A percentile compares a stretch with the other conserved stretches of the same genome.
Conservation (phyloP, 2,329 filamentous ascomycete species). For the Clonostachys solani region DNA sequence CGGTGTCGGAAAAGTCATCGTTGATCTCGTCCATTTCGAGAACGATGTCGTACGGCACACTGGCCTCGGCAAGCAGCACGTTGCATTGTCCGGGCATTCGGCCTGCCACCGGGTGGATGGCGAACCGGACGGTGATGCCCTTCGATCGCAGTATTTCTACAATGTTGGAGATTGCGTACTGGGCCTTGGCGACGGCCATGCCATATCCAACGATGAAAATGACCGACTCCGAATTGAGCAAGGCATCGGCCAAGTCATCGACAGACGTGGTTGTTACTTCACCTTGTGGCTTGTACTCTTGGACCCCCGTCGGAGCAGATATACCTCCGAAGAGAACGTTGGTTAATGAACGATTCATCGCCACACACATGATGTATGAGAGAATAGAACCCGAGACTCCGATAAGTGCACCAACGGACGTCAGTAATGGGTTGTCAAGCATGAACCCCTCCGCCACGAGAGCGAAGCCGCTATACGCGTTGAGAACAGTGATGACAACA, state of each 20-base stretch:
- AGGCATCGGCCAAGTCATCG: conserved; percentile 74
- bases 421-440: conserved; percentile 82
- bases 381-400: conserved; percentile 86
- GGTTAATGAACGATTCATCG: conserved; percentile 86
- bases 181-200: conserved; percentile 91
- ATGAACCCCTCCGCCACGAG: conserved; percentile 89
- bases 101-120: conserved; percentile 85
- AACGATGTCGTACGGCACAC: conserved; percentile 86
- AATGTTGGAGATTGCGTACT: conserved; percentile 86
- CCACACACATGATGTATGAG: conserved; percentile 82
- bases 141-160: conserved; percentile 68
- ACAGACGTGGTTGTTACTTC: conserved; percentile 73
- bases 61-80: conserved; percentile 82
- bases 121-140: conserved; percentile 79
- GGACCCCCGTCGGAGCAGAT: conserved; percentile 38
- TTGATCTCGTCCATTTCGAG: conserved; percentile 97
- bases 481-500: conserved; percentile 85
- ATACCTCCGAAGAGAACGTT: conserved; percentile 82
- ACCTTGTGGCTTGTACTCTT: conserved; percentile 74
- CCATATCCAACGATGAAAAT: conserved; percentile 91
- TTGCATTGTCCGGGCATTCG: conserved; percentile 95
- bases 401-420: conserved; percentile 81
- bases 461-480: conserved; percentile 87
- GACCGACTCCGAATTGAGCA: conserved; percentile 74
- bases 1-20: conserved; percentile 82